Evolutionary conservation across 805 yeast genomes (phyloP), one percentile per base, ranked within the genome.

Genomic region (Metschnikowia matae): DNA sequence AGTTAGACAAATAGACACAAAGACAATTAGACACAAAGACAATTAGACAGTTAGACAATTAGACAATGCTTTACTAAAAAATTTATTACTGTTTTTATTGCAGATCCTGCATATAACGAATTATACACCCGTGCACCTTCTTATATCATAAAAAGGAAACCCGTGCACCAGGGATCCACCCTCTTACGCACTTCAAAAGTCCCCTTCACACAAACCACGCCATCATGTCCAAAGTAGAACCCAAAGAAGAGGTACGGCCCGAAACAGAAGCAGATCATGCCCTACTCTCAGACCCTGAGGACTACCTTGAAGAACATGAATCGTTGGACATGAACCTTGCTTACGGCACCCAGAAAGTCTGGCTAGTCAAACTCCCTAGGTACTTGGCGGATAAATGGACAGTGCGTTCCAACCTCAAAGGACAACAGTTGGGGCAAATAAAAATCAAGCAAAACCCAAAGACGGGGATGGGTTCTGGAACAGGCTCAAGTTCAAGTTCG

Each of bases 291-390:
- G 75, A 74, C 57, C 75, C 78, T 37, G 77, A 73, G 53, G 74
- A 74, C 48, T 74, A 74, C 55, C 70, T 63, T 57, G 80, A 64
- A 61, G 81, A 68, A 53, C 74, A 85, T 59, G 96, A 86, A 68
- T 77, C 88, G 13, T 75, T 91, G 31, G 95, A 94, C 65, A 74
- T 94, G 67, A 88, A 90, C 62, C 68, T 90, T 46, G 54, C 74
- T 1, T 71, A 74, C 31, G 81, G 84, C 14, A 75, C 70, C 44
- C 84, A 86, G 60, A 89, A 89, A 58, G 84, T 94, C 39, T 94
- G 98, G 99, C 74, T 94, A 20, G 96, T 94, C 21, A 81, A 94
- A 59, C 71, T 94, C 62, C 98, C 99, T 1, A 83, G 88, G 62
- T 89, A 89, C 62, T 71, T 94, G 53, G 86, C 96, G 31, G 88